Base-by-base conservation (phyloP, 768 basidiomycete genomes). In the Tulasnella sp. region DNA sequence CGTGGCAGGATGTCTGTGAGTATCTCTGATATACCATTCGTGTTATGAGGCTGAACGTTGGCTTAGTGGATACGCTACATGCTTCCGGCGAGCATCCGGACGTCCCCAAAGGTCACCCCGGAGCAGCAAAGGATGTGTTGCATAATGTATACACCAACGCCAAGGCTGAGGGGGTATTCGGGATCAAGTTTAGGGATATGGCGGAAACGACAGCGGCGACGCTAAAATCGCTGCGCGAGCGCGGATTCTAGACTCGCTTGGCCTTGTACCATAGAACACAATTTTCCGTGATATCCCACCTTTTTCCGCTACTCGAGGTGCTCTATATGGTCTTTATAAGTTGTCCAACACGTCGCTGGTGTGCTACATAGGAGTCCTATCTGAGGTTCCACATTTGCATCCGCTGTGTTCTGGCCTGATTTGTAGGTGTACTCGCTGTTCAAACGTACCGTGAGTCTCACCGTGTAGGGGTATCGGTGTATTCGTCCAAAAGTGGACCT, bases 1-100 rank as follows among this genome's bases (percentile, higher is more conserved):
- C 34, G 14, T 56, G 29, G 29, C 60, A 61, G 21, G 55, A 62
- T 25, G 19, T 60, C 37, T 19, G 58, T 60, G 42, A 49, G 60
- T 59, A 31, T 2, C 32, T 27, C 29, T 12, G 9, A 7, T 12
- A 12, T 45, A 29, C 11, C 6, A 17, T 37, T 34, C n/a, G 8
- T 40, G 14, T 6, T 11, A 8, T 11, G 2, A 29, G 25, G 34
- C 23, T 32, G n/a, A 60, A 40, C 1, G 4, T 17, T 58, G 14
- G 4, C 41, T 23, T 36, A 59, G 60, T 45, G 32, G 57, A 61
- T 40, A 17, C 40, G 27, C 21, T 59, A 19, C 45, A 46, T 11
- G 57, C 37, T 8, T 34, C 21, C 21, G 43, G 43, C 9, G 60
- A 37, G 15, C 31, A 45, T 32, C 32, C 60, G 15, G 46, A 61